These are phyloP conservation scores for Globisporangium abappressorium DNA, from an alignment of 352 stramenopile species.

Conservation along the genomic window DNA sequence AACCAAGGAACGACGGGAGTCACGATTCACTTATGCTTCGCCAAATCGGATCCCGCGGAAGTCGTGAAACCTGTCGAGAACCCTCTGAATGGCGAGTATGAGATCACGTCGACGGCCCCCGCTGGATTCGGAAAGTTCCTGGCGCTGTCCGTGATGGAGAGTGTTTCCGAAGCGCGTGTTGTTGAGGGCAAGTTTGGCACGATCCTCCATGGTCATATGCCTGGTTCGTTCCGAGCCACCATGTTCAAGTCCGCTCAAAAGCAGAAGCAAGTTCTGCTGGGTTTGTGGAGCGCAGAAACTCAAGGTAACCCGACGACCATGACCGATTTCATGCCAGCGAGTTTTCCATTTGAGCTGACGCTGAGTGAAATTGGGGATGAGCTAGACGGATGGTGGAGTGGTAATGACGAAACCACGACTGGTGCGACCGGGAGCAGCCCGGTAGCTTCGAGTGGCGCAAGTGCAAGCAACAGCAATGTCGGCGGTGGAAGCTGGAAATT, in stretches of 20 bases:
- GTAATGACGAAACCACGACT: conserved; percentile 32
- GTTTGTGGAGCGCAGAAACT: conserved; percentile 59
- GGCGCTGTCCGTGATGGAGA: conserved; percentile 54
- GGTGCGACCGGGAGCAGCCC: conserved; percentile 4
- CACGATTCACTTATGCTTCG: conserved; percentile 72
- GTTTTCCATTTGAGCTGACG: conserved; percentile 64
- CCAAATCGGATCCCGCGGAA: conserved; percentile 50
- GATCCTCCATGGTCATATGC: conserved; percentile 57
- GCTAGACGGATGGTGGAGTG: conserved; percentile 78
- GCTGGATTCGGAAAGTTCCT: conserved; percentile 37
- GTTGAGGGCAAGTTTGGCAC: conserved; percentile 78
- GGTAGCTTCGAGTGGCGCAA: background rate
- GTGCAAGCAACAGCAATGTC: background rate
- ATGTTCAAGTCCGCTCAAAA: conserved; percentile 33
- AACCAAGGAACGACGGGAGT: conserved; percentile 76
- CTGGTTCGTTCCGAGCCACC: conserved; percentile 56
- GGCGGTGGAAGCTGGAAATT: conserved; percentile 60
- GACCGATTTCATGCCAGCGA: conserved; percentile 62
- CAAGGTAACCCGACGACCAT: conserved; percentile 40
- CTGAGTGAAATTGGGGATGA: conserved; percentile 52
- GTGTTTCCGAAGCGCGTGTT: conserved; percentile 36
- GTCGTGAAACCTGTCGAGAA: conserved; percentile 63
- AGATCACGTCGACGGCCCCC: conserved; percentile 39
- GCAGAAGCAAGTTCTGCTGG: conserved; percentile 43
- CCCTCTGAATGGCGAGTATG: conserved; percentile 75